Base-by-base conservation (phyloP, 306 rosid species). In the Vigna nakashimae region DNA sequence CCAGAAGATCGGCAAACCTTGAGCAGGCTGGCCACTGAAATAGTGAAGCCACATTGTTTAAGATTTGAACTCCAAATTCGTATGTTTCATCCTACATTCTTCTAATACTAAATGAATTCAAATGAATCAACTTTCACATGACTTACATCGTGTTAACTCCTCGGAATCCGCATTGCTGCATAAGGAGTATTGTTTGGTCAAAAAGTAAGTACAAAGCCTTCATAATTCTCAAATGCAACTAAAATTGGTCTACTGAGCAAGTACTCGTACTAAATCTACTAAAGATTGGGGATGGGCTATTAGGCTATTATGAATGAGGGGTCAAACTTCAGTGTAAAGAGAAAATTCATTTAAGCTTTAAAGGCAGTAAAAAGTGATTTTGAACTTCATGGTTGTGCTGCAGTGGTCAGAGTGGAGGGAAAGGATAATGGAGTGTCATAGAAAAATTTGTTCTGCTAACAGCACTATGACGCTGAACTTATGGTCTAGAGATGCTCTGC, bases 391-490 rank as follows among this genome's bases (percentile, higher is more conserved):
- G 80, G 53, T 18, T 66, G 45, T 51, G 65, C 74, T 65, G 28
- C 32, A 52, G 34, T 66, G n/a, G 74, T 65, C 32, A 65, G 62
- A 65, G 73, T 40, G 53, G 52, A 65, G 73, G 66, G 55, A 76
- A 65, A 66, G 42, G 55, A 53, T 52, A 38, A 40, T 42, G 57
- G 68, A 45, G 28, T 26, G n/a, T 45, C 38, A 52, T 24, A n/a
- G 55, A 42, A 77, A 67, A 66, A 68, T 11, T 66, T 56, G 58
- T 55, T 67, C 48, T n/a, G 57, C 13, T 40, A 50, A 75, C 42
- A 59, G 18, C 50, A 60, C 34, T 62, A 64, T 75, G 62, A 49
- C 20, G 24, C 71, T 75, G 79, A 48, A 49, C 79, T 32, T 34
- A 17, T 49, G 59, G 38, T 46, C 79, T 28, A 5, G 66, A 60